Percentiles rank a stretch among this genome's conserved stretches.
Evolutionary conservation across 768 basidiomycete species (phyloP).

Genomic region (Tylopilus felleus): DNA sequence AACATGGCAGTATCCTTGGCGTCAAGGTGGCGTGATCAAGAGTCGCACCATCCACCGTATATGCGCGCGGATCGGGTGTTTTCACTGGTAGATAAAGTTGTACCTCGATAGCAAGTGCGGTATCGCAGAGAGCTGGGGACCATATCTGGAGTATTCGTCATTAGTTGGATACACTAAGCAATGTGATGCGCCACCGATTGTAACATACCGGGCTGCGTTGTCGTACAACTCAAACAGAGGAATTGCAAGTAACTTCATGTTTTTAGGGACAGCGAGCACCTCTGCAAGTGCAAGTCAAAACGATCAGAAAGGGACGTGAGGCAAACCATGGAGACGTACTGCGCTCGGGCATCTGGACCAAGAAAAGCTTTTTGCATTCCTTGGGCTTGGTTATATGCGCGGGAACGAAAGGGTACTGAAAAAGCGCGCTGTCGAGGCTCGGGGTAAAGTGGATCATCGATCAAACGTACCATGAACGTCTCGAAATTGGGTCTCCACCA

Average conservation of each 20-base stretch:
- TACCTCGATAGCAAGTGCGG: constrained; percentile 88
- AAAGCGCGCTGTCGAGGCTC: neutral
- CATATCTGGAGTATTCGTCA: constrained; percentile 50
- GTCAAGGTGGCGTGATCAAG: neutral
- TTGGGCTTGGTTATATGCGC: constrained; percentile 98
- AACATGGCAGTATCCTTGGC: neutral
- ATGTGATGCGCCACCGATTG: neutral
- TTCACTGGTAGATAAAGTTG: constrained; percentile 76
- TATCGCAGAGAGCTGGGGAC: constrained; percentile 91
- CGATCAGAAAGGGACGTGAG: neutral
- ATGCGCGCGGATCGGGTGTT: neutral
- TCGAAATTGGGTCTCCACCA: constrained; percentile 99
- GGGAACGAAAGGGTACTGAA: constrained; percentile 88
- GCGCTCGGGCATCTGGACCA: constrained; percentile 92
- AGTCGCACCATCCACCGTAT: neutral
- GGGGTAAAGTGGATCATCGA: neutral
- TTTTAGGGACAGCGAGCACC: constrained; percentile 94
- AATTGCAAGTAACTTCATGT: constrained; percentile 97
- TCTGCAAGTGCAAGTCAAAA: constrained; percentile 45
- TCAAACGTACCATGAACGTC: constrained; percentile 85
- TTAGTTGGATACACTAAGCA: neutral
- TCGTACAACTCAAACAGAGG: constrained; percentile 97
- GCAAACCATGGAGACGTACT: constrained; percentile 50
- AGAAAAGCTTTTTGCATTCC: constrained; percentile 94
- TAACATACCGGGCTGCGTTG: constrained; percentile 77